These are phyloP conservation scores for Penicillium turbatum DNA, from an alignment of 495 filamentous ascomycete genomes.

Conservation along the genomic window DNA sequence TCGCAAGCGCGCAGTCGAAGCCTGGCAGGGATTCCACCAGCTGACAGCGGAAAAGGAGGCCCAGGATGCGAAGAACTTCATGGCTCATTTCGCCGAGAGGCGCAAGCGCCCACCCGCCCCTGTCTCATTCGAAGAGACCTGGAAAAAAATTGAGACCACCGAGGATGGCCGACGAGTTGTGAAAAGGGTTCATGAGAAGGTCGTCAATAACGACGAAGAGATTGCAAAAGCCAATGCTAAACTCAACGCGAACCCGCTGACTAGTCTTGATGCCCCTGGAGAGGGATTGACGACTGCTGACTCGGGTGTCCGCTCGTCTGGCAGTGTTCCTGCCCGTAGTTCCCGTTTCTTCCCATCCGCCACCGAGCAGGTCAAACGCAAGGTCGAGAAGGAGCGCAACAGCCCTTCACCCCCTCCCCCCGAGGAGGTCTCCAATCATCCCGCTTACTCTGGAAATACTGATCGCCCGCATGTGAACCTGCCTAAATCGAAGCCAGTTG, in stretches of 20 bases:
- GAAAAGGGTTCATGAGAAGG: conserved; percentile 5
- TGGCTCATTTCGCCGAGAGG: conserved; percentile 50
- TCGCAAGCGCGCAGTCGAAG: conserved; percentile 28
- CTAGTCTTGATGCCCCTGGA: conserved; percentile 34
- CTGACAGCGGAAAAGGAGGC: conserved; percentile 40
- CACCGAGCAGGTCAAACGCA: conserved; percentile 36
- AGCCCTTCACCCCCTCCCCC: conserved; percentile 68
- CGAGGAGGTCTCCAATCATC: conserved; percentile 60
- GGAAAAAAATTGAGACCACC: conserved; percentile 50
- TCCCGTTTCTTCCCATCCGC: conserved; percentile 70
- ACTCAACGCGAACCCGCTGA: conserved; percentile 30
- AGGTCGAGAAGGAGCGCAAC: conserved; percentile 31
- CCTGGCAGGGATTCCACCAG: conserved; percentile 50
- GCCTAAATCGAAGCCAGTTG: conserved; percentile 62
- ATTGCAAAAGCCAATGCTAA: conserved; percentile 1
- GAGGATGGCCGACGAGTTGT: conserved; percentile 22
- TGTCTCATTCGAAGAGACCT: conserved; percentile 56
- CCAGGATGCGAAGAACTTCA: conserved; percentile 35
- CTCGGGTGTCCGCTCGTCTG: conserved; percentile 34
- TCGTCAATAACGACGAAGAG: conserved; percentile 22
- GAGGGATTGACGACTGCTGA: conserved; percentile 25
- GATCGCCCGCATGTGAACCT: conserved; percentile 64
- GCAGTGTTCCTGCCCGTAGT: conserved; percentile 43
- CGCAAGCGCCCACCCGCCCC: conserved; percentile 3
- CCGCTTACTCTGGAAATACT: conserved; percentile 63